phyloP scores from a whole-genome alignment of 345 rosid species.

The Eucalyptus decipiens region DNA sequence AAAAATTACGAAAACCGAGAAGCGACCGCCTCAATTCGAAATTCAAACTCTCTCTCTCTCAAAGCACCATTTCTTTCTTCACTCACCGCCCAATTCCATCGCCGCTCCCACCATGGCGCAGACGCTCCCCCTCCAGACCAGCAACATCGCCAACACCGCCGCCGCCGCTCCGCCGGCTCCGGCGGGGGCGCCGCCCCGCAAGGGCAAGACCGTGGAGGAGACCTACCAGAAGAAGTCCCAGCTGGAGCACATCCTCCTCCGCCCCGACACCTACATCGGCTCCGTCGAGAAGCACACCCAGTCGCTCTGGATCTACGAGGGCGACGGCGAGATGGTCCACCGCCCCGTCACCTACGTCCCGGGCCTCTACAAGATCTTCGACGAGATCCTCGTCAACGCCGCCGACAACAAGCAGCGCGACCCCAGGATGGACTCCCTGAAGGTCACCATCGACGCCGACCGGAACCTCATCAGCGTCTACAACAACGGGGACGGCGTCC shows the following conservation, averaged over 20 bases:
- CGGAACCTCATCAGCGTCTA: slow-evolving; percentile 61
- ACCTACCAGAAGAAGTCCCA: slow-evolving; percentile 95
- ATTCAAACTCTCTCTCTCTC: not conserved
- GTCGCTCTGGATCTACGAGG: slow-evolving; percentile 73
- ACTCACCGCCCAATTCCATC: not conserved
- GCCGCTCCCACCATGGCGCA: slow-evolving; percentile 15
- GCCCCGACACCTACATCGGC: slow-evolving; percentile 96
- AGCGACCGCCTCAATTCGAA: not conserved
- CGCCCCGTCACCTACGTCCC: slow-evolving; percentile 73
- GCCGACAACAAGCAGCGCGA: slow-evolving; percentile 95
- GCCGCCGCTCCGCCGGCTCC: not conserved
- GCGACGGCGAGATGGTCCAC: slow-evolving; percentile 55
- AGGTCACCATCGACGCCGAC: slow-evolving; percentile 63
- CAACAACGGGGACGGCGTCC: slow-evolving; percentile 89
- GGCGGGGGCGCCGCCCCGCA: not conserved
- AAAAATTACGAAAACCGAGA: not conserved
- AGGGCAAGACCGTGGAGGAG: slow-evolving; percentile 66
- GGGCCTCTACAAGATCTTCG: slow-evolving; percentile 94
- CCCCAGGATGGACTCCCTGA: slow-evolving; percentile 61
- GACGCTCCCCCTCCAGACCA: slow-evolving; percentile 46
- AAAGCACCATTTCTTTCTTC: not conserved
- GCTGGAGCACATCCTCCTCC: slow-evolving; percentile 93
- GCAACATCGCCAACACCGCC: slow-evolving; percentile 48
- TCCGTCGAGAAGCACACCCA: slow-evolving; percentile 93
- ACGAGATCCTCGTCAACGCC: slow-evolving; percentile 90